phyloP scores from a whole-genome alignment of 257 asterid species.

The Nicotiana benthamiana region DNA sequence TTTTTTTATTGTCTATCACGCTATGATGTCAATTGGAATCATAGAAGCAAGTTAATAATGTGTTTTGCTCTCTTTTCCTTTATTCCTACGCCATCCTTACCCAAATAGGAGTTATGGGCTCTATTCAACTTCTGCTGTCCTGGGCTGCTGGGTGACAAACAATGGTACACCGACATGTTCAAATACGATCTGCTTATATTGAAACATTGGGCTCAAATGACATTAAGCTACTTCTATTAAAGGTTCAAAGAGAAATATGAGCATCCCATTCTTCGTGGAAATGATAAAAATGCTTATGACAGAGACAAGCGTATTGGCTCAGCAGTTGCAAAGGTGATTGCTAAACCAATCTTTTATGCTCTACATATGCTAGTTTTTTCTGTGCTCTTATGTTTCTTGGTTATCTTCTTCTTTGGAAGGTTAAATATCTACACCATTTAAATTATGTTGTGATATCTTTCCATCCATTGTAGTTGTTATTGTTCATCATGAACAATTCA shows the following conservation, averaged over 20 bases:
- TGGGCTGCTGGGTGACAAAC: constrained; percentile 78
- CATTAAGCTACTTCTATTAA: constrained; percentile 9
- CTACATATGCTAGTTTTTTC: background rate
- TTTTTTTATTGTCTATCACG: background rate
- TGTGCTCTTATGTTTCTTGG: background rate
- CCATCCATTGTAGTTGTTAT: background rate
- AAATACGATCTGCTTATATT: constrained; percentile 2
- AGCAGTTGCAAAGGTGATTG: constrained; percentile 76
- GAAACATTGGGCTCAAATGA: constrained; percentile 1
- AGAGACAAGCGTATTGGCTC: constrained; percentile 87
- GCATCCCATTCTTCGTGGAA: constrained; percentile 69
- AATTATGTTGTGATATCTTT: background rate
- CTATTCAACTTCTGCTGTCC: constrained; percentile 86
- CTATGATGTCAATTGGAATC: background rate
- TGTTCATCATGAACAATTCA: background rate
- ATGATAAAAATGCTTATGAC: constrained; percentile 84
- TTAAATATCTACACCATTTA: background rate
- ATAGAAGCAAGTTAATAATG: background rate
- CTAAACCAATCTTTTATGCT: background rate
- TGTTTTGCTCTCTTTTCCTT: background rate
- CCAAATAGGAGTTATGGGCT: constrained; percentile 85
- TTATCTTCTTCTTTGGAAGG: constrained; percentile 3
- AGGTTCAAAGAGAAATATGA: constrained; percentile 90
- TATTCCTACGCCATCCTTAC: background rate
- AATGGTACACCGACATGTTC: constrained; percentile 42